These are phyloP conservation scores for Podila minutissima DNA, from an alignment of 192 early-diverging fungal genomes.

Conservation along the genomic window DNA sequence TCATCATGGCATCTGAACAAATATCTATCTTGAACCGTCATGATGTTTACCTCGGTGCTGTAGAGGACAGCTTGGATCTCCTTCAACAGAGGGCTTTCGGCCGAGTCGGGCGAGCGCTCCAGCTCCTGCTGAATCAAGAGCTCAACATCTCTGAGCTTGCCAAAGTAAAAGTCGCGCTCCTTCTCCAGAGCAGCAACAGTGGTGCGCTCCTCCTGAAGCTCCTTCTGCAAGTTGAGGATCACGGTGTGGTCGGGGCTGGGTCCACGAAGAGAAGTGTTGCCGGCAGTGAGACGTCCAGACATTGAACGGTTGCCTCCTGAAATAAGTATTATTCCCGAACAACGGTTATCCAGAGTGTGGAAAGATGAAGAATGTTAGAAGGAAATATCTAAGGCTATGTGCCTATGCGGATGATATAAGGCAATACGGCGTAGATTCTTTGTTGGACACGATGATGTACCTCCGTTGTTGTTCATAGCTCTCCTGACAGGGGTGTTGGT, in stretches of 20 bases:
- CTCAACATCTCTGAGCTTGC: slow-evolving; percentile 94
- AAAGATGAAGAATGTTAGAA: neutral
- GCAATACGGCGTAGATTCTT: neutral
- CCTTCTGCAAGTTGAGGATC: slow-evolving; percentile 79
- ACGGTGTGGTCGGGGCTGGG: slow-evolving; percentile 65
- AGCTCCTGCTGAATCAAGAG: slow-evolving; percentile 86
- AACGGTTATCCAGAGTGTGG: neutral
- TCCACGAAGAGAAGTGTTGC: slow-evolving; percentile 37
- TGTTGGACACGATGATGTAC: slow-evolving; percentile 5
- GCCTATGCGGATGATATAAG: neutral
- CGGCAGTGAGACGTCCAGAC: slow-evolving; percentile 31
- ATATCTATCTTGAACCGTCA: slow-evolving; percentile 4
- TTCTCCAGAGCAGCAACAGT: slow-evolving; percentile 93
- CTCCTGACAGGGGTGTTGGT: slow-evolving; percentile 50
- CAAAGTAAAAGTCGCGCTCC: slow-evolving; percentile 98
- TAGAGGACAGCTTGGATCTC: slow-evolving; percentile 93
- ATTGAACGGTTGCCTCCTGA: slow-evolving; percentile 42
- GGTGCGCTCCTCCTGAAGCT: slow-evolving; percentile 83
- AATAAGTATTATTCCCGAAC: neutral
- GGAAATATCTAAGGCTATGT: neutral
- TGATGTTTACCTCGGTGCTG: slow-evolving; percentile 72
- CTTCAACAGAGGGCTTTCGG: slow-evolving; percentile 68
- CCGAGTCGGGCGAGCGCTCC: slow-evolving; percentile 63
- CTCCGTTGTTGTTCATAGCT: slow-evolving; percentile 55
- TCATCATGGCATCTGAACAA: neutral